A percentile compares a stretch with the other conserved stretches of the same genome.
Evolutionary conservation across 2,329 filamentous ascomycete species (phyloP).

Genomic region (Aspergillus pseudotamarii): DNA sequence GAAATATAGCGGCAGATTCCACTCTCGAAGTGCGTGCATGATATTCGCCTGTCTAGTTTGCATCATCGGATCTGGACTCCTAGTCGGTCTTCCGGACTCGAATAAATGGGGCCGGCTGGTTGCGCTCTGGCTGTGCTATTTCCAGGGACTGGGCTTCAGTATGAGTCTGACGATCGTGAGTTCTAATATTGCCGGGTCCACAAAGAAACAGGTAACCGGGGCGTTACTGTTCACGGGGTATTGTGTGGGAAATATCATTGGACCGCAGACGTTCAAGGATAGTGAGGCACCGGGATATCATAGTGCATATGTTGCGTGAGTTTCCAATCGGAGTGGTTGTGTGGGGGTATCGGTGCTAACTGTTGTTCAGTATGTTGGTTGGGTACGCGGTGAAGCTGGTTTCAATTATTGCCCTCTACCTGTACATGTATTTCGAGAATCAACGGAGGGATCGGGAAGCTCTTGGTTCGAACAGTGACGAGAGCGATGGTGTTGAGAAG

Average conservation of each 20-base stretch:
- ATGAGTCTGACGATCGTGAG: conserved; percentile 58
- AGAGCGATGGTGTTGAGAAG: conserved; percentile 55
- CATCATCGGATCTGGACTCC: conserved; percentile 55
- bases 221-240: conserved; percentile 53
- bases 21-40: conserved; percentile 58
- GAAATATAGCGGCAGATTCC: conserved; percentile 48
- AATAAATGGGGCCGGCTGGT: conserved; percentile 63
- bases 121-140: conserved; percentile 60
- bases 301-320: conserved; percentile 33
- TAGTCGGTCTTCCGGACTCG: conserved; percentile 53
- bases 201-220: conserved; percentile 37
- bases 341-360: not conserved
- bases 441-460: conserved; percentile 56
- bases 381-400: conserved; percentile 58
- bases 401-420: conserved; percentile 54
- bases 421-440: conserved; percentile 60
- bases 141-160: conserved; percentile 57
- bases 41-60: conserved; percentile 59
- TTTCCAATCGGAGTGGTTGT: not conserved
- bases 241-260: conserved; percentile 51
- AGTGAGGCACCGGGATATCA: conserved; percentile 55
- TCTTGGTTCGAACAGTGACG: conserved; percentile 45
- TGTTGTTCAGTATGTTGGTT: conserved; percentile 53
- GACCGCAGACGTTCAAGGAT: conserved; percentile 56
- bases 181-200: conserved; percentile 52